These are phyloP conservation scores for Musa beccarii DNA, from an alignment of 176 grass and related monocot species.

Conservation along the genomic window DNA sequence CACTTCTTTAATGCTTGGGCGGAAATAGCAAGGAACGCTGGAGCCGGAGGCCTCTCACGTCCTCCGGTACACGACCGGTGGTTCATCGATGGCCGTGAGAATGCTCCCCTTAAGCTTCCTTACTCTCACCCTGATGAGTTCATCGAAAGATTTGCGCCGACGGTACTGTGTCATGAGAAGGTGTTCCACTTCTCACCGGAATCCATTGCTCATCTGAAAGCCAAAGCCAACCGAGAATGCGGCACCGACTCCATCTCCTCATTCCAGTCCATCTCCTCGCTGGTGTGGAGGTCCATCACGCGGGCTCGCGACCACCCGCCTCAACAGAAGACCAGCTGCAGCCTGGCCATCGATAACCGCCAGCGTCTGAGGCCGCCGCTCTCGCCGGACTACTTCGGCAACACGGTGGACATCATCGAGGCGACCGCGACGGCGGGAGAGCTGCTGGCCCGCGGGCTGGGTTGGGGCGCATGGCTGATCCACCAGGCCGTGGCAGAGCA, in stretches of 20 bases:
- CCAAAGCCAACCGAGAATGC: conserved; percentile 28
- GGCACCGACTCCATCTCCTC: conserved; percentile 23
- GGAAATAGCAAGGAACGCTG: conserved; percentile 18
- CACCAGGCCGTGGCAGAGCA: conserved; percentile 33
- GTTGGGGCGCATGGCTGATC: conserved; percentile 41
- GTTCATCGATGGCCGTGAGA: conserved; percentile 31
- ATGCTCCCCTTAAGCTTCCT: conserved; percentile 32
- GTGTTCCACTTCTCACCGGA: conserved; percentile 52
- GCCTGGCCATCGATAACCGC: conserved; percentile 33
- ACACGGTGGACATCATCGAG: conserved; percentile 13
- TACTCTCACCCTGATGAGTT: conserved; percentile 23
- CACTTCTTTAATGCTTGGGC: conserved; percentile 53
- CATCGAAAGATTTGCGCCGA: conserved; percentile 17
- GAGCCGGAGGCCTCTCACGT: neutral
- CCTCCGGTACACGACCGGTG: conserved; percentile 38
- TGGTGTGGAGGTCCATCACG: conserved; percentile 51
- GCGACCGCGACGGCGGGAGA: conserved; percentile 18
- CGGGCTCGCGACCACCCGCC: conserved; percentile 20
- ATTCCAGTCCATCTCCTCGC: conserved; percentile 46
- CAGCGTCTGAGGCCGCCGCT: conserved; percentile 36
- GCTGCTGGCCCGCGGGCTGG: conserved; percentile 39
- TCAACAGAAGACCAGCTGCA: conserved; percentile 29
- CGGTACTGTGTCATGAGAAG: conserved; percentile 21
- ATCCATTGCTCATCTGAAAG: conserved; percentile 33
- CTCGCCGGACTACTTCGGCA: conserved; percentile 44